A percentile compares a stretch with the other conserved stretches of the same genome.
Evolutionary conservation across 176 grass and related monocot species (phyloP).

Genomic region (Eremochloa ophiuroides): DNA sequence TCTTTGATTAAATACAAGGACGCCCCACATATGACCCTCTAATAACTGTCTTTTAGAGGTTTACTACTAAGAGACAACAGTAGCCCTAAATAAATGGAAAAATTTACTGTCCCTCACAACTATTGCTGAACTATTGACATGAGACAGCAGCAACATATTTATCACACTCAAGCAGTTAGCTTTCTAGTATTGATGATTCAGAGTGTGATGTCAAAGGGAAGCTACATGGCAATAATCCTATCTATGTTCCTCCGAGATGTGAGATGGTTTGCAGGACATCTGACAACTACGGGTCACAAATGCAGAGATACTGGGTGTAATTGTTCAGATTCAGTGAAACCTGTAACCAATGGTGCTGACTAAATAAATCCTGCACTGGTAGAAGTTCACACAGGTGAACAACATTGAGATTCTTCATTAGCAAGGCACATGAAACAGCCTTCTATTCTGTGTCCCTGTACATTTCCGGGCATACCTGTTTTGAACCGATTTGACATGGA

Average conservation of each 20-base stretch:
- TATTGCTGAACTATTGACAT: neutral
- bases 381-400: neutral
- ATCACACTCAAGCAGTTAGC: neutral
- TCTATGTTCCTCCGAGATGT: neutral
- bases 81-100: neutral
- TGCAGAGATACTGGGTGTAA: neutral
- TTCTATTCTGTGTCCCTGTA: neutral
- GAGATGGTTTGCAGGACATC: neutral
- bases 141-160: neutral
- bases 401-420: neutral
- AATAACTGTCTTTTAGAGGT: neutral
- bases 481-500: neutral
- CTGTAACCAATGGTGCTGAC: neutral
- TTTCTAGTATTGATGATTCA: neutral
- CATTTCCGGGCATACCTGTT: slow-evolving; percentile 4
- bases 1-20: neutral
- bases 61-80: neutral
- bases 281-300: neutral
- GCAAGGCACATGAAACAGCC: neutral
- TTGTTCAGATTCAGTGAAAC: neutral
- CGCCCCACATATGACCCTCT: neutral
- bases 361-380: slow-evolving; percentile 5
- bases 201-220: neutral
- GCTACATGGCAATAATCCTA: slow-evolving; percentile 6
- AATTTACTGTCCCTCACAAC: neutral